Evolutionary conservation across 371 early-diverging fungal species (phyloP).

Genomic region (Zopfochytrium polystomum): DNA sequence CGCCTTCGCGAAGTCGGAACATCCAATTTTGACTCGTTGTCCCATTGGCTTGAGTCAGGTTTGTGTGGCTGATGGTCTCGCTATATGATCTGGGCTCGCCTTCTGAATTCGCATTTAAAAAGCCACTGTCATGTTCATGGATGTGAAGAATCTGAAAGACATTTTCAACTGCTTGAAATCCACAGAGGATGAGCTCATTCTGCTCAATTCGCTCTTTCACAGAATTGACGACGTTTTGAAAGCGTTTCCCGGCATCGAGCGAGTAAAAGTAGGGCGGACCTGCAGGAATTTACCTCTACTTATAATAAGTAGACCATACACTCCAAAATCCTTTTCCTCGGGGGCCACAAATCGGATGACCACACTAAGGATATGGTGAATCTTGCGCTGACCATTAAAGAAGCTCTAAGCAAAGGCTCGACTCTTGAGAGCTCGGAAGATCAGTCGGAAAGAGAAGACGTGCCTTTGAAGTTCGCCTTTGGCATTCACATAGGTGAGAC

Average conservation of each 20-base stretch:
- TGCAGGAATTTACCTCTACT: no score
- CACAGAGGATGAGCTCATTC: constrained; percentile 27
- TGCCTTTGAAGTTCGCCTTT: constrained; percentile 34
- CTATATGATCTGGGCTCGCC: no score
- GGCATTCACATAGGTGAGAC: constrained; percentile 36
- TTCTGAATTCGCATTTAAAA: no score
- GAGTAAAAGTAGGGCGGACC: constrained; percentile 44
- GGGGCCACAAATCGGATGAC: no score
- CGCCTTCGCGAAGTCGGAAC: constrained; percentile 40
- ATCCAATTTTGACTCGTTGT: constrained; percentile 36
- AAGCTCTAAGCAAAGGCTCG: no score
- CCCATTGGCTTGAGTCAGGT: constrained; percentile 33
- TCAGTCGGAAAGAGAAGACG: no score
- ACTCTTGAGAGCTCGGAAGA: no score
- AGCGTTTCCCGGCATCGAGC: constrained; percentile 25
- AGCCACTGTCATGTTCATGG: constrained; percentile 47
- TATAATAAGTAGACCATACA: no score
- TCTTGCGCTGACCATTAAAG: no score
- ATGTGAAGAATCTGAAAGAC: constrained; percentile 44
- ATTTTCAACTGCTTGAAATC: constrained; percentile 31
- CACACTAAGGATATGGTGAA: no score
- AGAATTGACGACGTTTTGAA: constrained; percentile 35
- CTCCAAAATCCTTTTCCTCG: no score
- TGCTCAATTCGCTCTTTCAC: constrained; percentile 40
- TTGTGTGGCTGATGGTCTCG: no score